phyloP scores from a whole-genome alignment of 225 moss, liverwort and hornwort genomes.

The Pleurozium schreberi region DNA sequence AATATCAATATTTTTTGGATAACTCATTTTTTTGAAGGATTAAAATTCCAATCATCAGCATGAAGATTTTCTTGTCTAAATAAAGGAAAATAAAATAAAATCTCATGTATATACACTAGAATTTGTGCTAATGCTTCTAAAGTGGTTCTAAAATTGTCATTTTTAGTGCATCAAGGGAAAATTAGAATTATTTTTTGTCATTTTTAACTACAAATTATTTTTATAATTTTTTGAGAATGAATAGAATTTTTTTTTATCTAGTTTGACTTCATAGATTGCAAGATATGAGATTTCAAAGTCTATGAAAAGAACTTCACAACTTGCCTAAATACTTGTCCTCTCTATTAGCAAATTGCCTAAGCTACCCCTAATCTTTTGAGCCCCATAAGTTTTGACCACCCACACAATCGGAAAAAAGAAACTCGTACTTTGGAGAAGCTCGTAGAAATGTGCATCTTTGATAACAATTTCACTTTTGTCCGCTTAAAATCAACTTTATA shows the following conservation, averaged over 20 bases:
- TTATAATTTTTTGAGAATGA: accelerated
- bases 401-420: background rate
- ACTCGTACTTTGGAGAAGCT: accelerated
- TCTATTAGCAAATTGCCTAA: background rate
- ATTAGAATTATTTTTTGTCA: background rate
- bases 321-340: background rate
- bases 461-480: background rate
- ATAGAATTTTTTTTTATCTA: accelerated
- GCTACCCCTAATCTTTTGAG: accelerated
- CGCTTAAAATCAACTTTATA: background rate
- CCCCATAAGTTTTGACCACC: background rate
- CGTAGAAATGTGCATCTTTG: background rate
- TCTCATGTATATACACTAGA: too few relatives aligned
- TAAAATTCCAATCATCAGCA: too few relatives aligned
- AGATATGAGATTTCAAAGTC: background rate
- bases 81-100: too few relatives aligned
- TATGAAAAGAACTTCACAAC: background rate
- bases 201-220: background rate
- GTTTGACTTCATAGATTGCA: background rate
- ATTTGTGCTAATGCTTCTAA: too few relatives aligned
- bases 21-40: too few relatives aligned
- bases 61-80: too few relatives aligned
- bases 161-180: too few relatives aligned
- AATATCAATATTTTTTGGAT: too few relatives aligned
- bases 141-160: too few relatives aligned